Evolutionary conservation across 192 early-diverging fungal species (phyloP), one percentile per base, ranked within the genome.

Genomic region (Coemansia javaensis): DNA sequence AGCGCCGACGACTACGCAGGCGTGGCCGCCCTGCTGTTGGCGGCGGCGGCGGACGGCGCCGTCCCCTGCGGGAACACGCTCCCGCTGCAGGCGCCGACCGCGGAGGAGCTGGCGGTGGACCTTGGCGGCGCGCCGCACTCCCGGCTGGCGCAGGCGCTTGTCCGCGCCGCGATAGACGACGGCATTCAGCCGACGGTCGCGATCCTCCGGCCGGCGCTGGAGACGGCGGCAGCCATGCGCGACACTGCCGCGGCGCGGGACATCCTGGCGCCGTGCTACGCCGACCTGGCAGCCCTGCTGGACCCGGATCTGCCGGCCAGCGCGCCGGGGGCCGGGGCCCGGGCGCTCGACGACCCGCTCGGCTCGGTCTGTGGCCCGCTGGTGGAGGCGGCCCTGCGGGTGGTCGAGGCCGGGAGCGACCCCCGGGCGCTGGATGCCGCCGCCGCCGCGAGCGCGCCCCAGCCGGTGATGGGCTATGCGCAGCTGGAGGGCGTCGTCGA

Each of bases 171-270:
- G 10, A 27, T 44, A 1, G 48, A 53, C 20, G 69, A 66, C 16
- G 46, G 42, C 0, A 24, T 57, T 4, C 2, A 18, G 13, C 32
- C 59, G 2, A 28, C 52, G 5, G 21, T 25, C 5, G 31, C 28
- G 1, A 35, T 61, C 41, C 41, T 53, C 3, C 35, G 25, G 17
- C 24, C 48, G 20, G 57, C 58, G 4, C 50, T 73, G 12, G 37
- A 53, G 9, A 20, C 41, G 3, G 53, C 61, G 3, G 44, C 42
- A 12, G 30, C 50, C 0, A 27, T 13, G 27, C 43, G 43, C 22
- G 69, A 73, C 33, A 32, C 48, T 8, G 24, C 57, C 13, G 69
- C 63, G 0, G 62, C 49, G 0, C 56, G 69, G 36, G 69, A 73
- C 40, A 56, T 46, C 10, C 40, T 73, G 28, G 28, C 18, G n/a